Evolutionary conservation across 208 protist genomes (phyloP), one percentile per base, ranked within the genome.

Genomic region (Trypanosoma caninum): DNA sequence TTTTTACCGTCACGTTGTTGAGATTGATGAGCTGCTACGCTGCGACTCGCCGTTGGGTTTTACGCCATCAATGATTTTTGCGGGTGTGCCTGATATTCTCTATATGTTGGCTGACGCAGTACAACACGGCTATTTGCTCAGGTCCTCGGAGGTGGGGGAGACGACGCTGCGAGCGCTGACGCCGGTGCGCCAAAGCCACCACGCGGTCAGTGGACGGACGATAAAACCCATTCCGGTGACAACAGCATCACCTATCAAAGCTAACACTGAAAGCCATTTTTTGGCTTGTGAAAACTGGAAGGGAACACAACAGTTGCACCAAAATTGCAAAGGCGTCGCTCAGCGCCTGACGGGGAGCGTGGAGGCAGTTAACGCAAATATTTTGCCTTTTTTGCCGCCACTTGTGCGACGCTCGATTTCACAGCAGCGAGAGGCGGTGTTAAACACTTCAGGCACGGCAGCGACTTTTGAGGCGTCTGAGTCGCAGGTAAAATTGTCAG

Each of bases 31-130:
- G 45, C 54, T 86, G 14, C 70, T 89, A 23, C 56, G 68, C 13
- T 72, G 73, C 20, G 79, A 87, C 57, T 73, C 78, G 18, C 69
- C 69, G 7, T 58, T 65, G 23, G 85, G 85, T 35, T 74, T 89
- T 50, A 92, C 85, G 0, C 76, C 79, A 31, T 34, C 64, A n/a
- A 82, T 82, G 74, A 69, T 92, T 9, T 45, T 82, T n/a, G 50
- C 69, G 2, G 85, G 85, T 8, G 22, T 92, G n/a, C 65, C 76
- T 0, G 67, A 74, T 31, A 76, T 82, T 37, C 46, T 77, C 5
- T 27, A 53, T 16, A 47, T 72, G 18, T 45, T 70, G 3, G 41
- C 58, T 11, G 54, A 74, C 1, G 71, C 76, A 3, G 50, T 80
- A 11, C 13, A 44, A 20, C 28, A 38, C 1, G 62, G 74, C 0